Conservation (phyloP, 306 rosid genomes). For the Quercus parvula region DNA sequence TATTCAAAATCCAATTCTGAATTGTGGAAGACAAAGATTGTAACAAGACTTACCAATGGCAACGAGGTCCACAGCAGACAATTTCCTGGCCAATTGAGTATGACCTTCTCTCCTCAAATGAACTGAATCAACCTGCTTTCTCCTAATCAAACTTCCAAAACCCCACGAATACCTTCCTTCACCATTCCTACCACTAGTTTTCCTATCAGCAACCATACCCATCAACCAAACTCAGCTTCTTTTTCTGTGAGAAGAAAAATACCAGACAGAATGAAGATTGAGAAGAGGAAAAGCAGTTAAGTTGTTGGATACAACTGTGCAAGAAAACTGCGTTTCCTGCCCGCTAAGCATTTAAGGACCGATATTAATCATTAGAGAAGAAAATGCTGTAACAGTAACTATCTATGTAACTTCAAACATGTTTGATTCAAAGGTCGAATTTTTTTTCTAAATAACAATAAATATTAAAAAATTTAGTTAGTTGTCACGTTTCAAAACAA, state of each 20-base stretch:
- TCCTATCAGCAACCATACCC: slow-evolving; percentile 22
- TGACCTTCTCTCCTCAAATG: slow-evolving; percentile 29
- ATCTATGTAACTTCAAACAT: too few relatives aligned
- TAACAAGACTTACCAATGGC: slow-evolving; percentile 48
- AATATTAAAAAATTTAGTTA: too few relatives aligned
- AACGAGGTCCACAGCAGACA: slow-evolving; percentile 54
- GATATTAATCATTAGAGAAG: too few relatives aligned
- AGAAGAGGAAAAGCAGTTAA: too few relatives aligned
- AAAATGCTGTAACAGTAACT: too few relatives aligned
- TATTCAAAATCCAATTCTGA: not conserved
- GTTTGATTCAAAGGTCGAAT: too few relatives aligned
- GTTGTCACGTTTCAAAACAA: too few relatives aligned
- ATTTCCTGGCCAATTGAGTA: slow-evolving; percentile 49
- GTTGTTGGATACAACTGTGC: too few relatives aligned
- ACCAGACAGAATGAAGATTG: too few relatives aligned
- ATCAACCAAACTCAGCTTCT: not conserved
- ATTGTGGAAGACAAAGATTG: not conserved
- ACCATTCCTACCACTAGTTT: slow-evolving; percentile 6
- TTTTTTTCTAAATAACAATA: too few relatives aligned
- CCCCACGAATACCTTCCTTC: slow-evolving; percentile 23
- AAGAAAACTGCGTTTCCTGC: too few relatives aligned
- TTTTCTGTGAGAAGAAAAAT: not conserved
- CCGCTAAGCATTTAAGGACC: too few relatives aligned
- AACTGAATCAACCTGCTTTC: slow-evolving; percentile 69
- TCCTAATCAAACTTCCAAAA: slow-evolving; percentile 50